Evolutionary conservation across 257 asterid genomes (phyloP).

Genomic region (Primulina eburnea): DNA sequence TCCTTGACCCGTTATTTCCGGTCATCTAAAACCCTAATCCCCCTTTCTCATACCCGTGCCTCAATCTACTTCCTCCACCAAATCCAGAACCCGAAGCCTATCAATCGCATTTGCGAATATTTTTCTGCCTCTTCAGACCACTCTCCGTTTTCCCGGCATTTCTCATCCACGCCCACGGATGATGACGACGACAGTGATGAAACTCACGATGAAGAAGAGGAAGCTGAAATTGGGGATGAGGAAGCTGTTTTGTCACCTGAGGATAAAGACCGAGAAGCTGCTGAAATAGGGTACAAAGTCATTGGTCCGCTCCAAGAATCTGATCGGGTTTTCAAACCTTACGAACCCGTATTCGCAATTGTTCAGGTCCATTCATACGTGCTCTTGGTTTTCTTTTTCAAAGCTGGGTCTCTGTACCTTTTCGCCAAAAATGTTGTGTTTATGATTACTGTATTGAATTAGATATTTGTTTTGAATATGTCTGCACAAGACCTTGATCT

Average conservation of each 20-base stretch:
- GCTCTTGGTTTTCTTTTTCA: not conserved
- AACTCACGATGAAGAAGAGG: constrained; percentile 15
- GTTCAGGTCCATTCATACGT: constrained; percentile 51
- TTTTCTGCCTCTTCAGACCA: constrained; percentile 15
- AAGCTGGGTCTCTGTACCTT: not conserved
- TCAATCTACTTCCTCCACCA: constrained; percentile 18
- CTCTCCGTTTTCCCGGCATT: constrained; percentile 30
- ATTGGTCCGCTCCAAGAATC: constrained; percentile 61
- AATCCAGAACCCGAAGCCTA: constrained; percentile 21
- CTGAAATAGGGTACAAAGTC: constrained; percentile 76
- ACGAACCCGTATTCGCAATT: constrained; percentile 74
- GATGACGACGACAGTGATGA: constrained; percentile 25
- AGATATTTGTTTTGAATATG: not conserved
- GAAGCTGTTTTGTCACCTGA: constrained; percentile 30
- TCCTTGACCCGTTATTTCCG: constrained; percentile 36
- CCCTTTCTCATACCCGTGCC: constrained; percentile 25
- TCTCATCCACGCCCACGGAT: constrained; percentile 33
- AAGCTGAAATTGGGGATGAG: constrained; percentile 19
- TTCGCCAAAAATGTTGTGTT: not conserved
- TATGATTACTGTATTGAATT: not conserved
- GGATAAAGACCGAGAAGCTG: constrained; percentile 41
- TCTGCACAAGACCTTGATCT: not conserved
- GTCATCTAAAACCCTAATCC: constrained; percentile 31
- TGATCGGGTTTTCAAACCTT: constrained; percentile 54
- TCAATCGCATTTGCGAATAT: constrained; percentile 20